These are phyloP conservation scores for Xylaria sp. DNA, from an alignment of 2,329 filamentous ascomycete species.

Conservation along the genomic window DNA sequence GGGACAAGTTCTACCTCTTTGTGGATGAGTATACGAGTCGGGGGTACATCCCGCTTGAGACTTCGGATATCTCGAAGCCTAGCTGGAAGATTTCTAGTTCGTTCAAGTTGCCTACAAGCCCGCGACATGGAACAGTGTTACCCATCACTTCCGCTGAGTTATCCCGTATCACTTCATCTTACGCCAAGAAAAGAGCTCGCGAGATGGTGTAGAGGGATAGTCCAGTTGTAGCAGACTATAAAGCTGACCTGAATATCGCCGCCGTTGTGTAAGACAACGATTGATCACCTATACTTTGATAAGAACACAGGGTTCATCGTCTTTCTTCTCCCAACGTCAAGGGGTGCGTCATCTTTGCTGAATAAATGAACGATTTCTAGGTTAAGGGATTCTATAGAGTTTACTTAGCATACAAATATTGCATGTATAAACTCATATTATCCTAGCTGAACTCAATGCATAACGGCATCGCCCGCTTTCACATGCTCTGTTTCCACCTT, in stretches of 20 bases:
- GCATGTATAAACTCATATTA: background rate
- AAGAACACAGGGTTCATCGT: slow-evolving; percentile 52
- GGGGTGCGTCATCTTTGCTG: slow-evolving; percentile 40
- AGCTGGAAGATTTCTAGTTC: slow-evolving; percentile 58
- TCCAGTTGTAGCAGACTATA: slow-evolving; percentile 52
- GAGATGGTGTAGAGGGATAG: slow-evolving; percentile 40
- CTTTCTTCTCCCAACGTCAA: slow-evolving; percentile 52
- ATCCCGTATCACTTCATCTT: slow-evolving; percentile 44
- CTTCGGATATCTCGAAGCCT: slow-evolving; percentile 59
- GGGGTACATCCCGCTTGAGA: slow-evolving; percentile 65
- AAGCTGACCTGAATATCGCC: slow-evolving; percentile 45
- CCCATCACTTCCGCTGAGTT: slow-evolving; percentile 61
- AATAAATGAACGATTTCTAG: background rate
- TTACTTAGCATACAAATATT: background rate
- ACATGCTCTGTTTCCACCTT: background rate
- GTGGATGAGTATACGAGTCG: slow-evolving; percentile 63
- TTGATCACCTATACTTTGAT: slow-evolving; percentile 55
- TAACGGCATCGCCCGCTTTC: background rate
- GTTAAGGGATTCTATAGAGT: background rate
- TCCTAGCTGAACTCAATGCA: background rate
- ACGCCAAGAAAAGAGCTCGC: slow-evolving; percentile 15
- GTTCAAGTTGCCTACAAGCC: slow-evolving; percentile 60
- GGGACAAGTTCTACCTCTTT: slow-evolving; percentile 65
- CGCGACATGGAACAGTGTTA: slow-evolving; percentile 65
- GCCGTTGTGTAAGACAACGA: slow-evolving; percentile 56